Evolutionary conservation across 345 rosid genomes (phyloP).

Genomic region (Eucalyptus marginata): DNA sequence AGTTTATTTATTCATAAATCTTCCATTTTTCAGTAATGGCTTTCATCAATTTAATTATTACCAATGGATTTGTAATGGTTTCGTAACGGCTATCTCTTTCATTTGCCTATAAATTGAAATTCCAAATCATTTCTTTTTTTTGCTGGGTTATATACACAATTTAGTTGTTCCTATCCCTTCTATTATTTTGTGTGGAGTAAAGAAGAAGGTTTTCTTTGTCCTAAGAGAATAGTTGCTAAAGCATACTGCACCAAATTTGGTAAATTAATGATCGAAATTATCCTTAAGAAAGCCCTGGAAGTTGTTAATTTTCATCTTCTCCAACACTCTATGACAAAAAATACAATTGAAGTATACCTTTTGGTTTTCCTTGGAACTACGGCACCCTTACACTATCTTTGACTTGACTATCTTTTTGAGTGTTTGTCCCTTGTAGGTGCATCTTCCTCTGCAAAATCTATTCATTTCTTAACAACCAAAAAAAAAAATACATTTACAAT

Average conservation of each 20-base stretch:
- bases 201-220: background rate
- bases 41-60: background rate
- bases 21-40: background rate
- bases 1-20: background rate
- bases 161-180: background rate
- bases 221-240: background rate
- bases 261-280: background rate
- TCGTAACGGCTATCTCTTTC: background rate
- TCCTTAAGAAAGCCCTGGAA: background rate
- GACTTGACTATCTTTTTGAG: too few relatives aligned
- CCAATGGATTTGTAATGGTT: background rate
- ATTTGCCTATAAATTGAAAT: background rate
- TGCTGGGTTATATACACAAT: background rate
- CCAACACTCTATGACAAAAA: background rate
- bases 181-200: background rate
- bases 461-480: too few relatives aligned
- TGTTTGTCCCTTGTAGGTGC: too few relatives aligned
- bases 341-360: too few relatives aligned
- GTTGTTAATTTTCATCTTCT: background rate
- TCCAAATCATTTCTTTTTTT: background rate
- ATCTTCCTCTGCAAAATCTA: too few relatives aligned
- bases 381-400: too few relatives aligned
- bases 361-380: too few relatives aligned
- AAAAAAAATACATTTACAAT: too few relatives aligned
- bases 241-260: rapidly evolving